These are phyloP conservation scores for Areca catechu DNA, from an alignment of 176 grass and related monocot species.

Conservation along the genomic window DNA sequence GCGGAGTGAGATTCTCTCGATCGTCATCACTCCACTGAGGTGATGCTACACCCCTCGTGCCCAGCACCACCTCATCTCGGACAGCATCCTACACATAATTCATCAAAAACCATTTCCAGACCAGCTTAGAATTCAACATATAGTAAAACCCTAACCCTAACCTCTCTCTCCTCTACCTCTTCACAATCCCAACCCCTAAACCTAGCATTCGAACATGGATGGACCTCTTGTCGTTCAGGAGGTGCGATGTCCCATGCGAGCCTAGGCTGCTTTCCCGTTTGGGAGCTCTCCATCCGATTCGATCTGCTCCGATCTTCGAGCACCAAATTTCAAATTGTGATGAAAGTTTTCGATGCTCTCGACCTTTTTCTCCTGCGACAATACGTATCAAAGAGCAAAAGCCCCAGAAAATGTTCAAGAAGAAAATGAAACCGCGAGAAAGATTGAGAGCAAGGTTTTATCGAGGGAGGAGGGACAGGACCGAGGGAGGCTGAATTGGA, in stretches of 20 bases:
- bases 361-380: too few species aligned
- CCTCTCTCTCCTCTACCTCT: conserved; percentile 13
- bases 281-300: conserved; percentile 47
- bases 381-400: too few species aligned
- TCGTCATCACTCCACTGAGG: conserved; percentile 75
- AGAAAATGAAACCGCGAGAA: too few species aligned
- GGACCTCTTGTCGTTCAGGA: conserved; percentile 35
- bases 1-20: conserved; percentile 79
- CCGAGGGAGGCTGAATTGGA: too few species aligned
- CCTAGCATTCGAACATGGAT: conserved; percentile 6
- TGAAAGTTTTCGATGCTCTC: too few species aligned
- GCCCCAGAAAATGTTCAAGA: too few species aligned
- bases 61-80: conserved; percentile 20
- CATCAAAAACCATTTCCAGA: conserved; percentile 10
- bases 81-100: conserved; percentile 12
- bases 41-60: conserved; percentile 46
- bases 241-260: conserved; percentile 32
- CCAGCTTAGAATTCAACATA: conserved; percentile 15
- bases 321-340: neutral
- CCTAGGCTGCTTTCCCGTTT: conserved; percentile 58
- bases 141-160: conserved; percentile 15
- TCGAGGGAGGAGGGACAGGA: too few species aligned
- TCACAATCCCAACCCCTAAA: conserved; percentile 18
- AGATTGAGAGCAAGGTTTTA: too few species aligned
- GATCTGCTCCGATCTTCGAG: neutral